Conservation (phyloP, 495 filamentous ascomycete species). For the Neurospora sp. region DNA sequence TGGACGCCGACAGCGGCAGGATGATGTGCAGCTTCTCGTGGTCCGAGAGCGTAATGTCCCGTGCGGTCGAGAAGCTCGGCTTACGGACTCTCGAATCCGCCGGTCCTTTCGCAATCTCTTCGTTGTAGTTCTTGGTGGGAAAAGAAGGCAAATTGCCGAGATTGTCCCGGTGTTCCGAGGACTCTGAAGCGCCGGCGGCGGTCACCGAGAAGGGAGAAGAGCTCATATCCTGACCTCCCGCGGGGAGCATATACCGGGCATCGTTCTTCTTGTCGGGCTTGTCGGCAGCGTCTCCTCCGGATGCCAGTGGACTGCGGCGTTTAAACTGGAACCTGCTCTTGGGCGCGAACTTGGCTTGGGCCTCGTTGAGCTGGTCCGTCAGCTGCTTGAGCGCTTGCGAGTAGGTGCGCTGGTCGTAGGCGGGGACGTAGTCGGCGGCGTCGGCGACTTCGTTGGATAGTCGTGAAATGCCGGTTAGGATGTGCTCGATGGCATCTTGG, state of each 20-base stretch:
- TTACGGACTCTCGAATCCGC: constrained; percentile 31
- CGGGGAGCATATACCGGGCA: constrained; percentile 1
- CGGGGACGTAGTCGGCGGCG: constrained; percentile 30
- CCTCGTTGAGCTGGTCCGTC: constrained; percentile 32
- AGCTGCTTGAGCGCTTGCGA: constrained; percentile 32
- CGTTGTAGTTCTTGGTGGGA: constrained; percentile 38
- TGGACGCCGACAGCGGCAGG: constrained; percentile 56
- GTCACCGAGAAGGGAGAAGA: background rate
- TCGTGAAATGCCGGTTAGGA: constrained; percentile 32
- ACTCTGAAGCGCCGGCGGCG: background rate
- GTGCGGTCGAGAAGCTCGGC: constrained; percentile 50
- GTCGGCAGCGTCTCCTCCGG: background rate
- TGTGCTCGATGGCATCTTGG: constrained; percentile 34
- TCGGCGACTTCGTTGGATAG: constrained; percentile 35
- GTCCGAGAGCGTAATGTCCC: constrained; percentile 52
- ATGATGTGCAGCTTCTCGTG: constrained; percentile 59
- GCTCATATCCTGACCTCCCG: background rate
- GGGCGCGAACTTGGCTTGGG: constrained; percentile 27
- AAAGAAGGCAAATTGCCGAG: constrained; percentile 18
- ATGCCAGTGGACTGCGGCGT: background rate
- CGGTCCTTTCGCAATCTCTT: constrained; percentile 28
- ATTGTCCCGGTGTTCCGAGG: constrained; percentile 20
- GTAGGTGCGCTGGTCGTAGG: constrained; percentile 37
- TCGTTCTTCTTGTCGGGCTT: constrained; percentile 1
- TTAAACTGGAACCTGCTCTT: constrained; percentile 40